Evolutionary conservation across 2,329 filamentous ascomycete species (phyloP).

Genomic region (Fusarium buharicum): DNA sequence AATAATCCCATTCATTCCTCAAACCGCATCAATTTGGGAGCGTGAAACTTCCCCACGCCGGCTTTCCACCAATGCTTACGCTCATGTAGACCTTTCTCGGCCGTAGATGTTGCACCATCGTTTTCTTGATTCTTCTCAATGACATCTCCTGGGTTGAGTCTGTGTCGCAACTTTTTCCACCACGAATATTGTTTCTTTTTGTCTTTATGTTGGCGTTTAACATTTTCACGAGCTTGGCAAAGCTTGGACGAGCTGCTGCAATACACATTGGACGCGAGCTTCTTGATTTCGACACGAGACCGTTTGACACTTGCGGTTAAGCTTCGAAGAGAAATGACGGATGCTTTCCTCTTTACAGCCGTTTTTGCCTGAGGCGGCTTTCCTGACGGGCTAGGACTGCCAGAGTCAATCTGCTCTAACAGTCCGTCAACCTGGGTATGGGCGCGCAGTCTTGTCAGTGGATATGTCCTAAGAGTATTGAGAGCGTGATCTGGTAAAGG

Average conservation of each 20-base stretch:
- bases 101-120: conserved; percentile 40
- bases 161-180: conserved; percentile 46
- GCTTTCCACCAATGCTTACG: conserved; percentile 52
- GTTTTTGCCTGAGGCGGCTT: conserved; percentile 16
- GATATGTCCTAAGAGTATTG: neutral
- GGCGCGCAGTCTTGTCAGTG: conserved; percentile 11
- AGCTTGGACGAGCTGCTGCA: conserved; percentile 43
- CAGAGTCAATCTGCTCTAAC: conserved; percentile 26
- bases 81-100: conserved; percentile 39
- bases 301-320: conserved; percentile 39
- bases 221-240: conserved; percentile 40
- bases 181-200: conserved; percentile 45
- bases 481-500: neutral
- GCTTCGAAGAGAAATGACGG: conserved; percentile 28
- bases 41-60: conserved; percentile 48
- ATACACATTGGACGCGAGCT: conserved; percentile 46
- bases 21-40: conserved; percentile 50
- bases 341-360: conserved; percentile 34
- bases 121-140: conserved; percentile 42
- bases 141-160: conserved; percentile 38
- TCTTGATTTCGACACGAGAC: conserved; percentile 38
- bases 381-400: conserved; percentile 29
- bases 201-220: conserved; percentile 43
- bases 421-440: conserved; percentile 43
- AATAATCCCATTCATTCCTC: conserved; percentile 6